Percentiles rank a stretch among this genome's conserved stretches.
Conservation (phyloP, 139 green algal genomes). For the Ettlia oleoabundans region DNA sequence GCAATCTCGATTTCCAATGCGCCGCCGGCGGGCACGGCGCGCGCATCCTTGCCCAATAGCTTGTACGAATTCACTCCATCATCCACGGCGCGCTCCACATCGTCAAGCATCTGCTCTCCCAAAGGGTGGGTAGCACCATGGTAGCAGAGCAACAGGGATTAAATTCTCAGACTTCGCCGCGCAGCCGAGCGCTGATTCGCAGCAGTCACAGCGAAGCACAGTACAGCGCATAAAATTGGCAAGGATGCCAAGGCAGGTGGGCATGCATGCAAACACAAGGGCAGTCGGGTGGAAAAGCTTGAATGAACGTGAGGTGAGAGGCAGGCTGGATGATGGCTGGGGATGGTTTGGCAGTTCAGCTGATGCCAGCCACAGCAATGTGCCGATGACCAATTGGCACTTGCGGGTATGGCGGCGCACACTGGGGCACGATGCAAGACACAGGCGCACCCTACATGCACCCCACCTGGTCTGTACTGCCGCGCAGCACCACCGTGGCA, state of each 20-base stretch:
- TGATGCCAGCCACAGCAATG: too few relatives aligned
- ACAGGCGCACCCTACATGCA: too few relatives aligned
- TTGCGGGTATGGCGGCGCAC: too few relatives aligned
- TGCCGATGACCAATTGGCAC: too few relatives aligned
- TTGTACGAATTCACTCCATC: slow-evolving; percentile 98
- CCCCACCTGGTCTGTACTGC: slow-evolving; percentile 83
- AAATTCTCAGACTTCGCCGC: too few relatives aligned
- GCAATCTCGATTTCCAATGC: slow-evolving; percentile 92
- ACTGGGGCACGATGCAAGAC: background rate
- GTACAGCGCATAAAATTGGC: too few relatives aligned
- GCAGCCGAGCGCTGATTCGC: too few relatives aligned
- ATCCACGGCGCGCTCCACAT: slow-evolving; percentile 96
- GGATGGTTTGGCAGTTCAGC: background rate
- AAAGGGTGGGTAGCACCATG: background rate
- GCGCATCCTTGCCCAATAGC: slow-evolving; percentile 82
- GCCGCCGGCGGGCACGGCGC: slow-evolving; percentile 84
- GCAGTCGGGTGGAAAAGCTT: too few relatives aligned
- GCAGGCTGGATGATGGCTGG: background rate
- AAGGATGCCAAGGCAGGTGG: too few relatives aligned
- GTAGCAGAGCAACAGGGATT: too few relatives aligned
- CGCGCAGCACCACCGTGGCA: slow-evolving; percentile 91
- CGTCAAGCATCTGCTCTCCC: slow-evolving; percentile 85
- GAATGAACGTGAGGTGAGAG: too few relatives aligned
- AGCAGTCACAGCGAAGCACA: too few relatives aligned
- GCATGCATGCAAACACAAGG: background rate